Evolutionary conservation across 2,329 filamentous ascomycete species (phyloP).

Genomic region (Hymenoscyphus fructigenus): DNA sequence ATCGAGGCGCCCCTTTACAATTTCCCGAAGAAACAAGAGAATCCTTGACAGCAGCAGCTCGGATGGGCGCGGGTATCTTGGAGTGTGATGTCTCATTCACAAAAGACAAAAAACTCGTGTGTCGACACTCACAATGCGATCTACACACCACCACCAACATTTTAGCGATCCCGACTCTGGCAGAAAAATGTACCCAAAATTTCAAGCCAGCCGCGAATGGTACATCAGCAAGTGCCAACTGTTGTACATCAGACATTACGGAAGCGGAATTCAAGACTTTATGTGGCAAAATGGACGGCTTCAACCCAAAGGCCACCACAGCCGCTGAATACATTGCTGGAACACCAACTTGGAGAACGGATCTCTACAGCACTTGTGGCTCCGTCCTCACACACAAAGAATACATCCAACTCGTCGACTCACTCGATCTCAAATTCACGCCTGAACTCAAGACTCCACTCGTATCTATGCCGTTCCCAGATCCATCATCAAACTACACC

Average conservation of each 20-base stretch:
- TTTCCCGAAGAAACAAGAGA: conserved; percentile 26
- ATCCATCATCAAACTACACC: conserved; percentile 22
- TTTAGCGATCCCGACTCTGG: conserved; percentile 17
- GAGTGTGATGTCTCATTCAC: conserved; percentile 29
- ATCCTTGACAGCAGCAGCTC: conserved; percentile 21
- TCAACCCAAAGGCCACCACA: conserved; percentile 23
- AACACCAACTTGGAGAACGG: conserved; percentile 23
- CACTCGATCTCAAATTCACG: conserved; percentile 23
- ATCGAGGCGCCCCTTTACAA: conserved; percentile 24
- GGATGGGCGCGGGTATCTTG: conserved; percentile 25
- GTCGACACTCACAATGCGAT: conserved; percentile 27
- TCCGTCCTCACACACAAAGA: conserved; percentile 23
- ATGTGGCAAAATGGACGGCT: conserved; percentile 26
- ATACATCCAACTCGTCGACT: conserved; percentile 26
- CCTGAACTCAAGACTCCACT: conserved; percentile 25
- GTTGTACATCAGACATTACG: conserved; percentile 29
- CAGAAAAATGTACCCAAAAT: conserved; percentile 21
- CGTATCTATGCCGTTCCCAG: conserved; percentile 24
- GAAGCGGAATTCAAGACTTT: conserved; percentile 21
- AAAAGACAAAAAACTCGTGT: conserved; percentile 24
- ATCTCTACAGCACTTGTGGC: conserved; percentile 26
- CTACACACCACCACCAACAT: conserved; percentile 28
- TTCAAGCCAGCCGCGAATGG: conserved; percentile 22
- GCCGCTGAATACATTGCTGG: conserved; percentile 22
- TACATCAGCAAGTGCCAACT: conserved; percentile 19